phyloP scores from a whole-genome alignment of 192 early-diverging fungal genomes.

The Rhizoclosmatium globosum region DNA sequence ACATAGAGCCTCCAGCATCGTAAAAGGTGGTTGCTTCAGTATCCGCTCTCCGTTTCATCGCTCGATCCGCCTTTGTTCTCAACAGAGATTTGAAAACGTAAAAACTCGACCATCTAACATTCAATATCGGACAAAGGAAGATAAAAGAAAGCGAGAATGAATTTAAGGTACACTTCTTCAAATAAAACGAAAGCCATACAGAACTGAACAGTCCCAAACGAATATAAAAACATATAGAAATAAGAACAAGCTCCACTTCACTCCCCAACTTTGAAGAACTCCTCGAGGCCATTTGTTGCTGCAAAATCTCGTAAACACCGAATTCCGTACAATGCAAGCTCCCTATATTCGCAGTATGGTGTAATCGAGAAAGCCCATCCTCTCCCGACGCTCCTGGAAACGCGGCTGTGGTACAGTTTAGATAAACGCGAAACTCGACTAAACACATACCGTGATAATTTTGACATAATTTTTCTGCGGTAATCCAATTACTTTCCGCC shows the following conservation, averaged over 20 bases:
- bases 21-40: not conserved
- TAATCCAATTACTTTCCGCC: slow-evolving; percentile 21
- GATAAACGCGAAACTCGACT: not conserved
- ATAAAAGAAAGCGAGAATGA: too few species aligned
- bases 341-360: slow-evolving; percentile 17
- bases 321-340: slow-evolving; percentile 14
- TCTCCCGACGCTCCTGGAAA: not conserved
- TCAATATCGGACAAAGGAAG: too few species aligned
- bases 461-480: slow-evolving; percentile 27
- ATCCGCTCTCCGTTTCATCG: not conserved
- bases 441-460: slow-evolving; percentile 10
- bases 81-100: too few species aligned
- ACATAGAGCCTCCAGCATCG: slow-evolving; percentile 16
- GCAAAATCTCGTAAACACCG: slow-evolving; percentile 22
- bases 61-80: not conserved
- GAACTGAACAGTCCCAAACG: too few species aligned
- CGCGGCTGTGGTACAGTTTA: not conserved
- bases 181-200: too few species aligned
- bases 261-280: slow-evolving; percentile 5
- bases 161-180: too few species aligned
- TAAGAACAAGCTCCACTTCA: not conserved
- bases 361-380: not conserved
- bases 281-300: not conserved
- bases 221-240: not conserved
- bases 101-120: too few species aligned